A percentile compares a stretch with the other conserved stretches of the same genome.
phyloP scores from a whole-genome alignment of 2,329 filamentous ascomycete genomes.

The Ophiostoma sp. region DNA sequence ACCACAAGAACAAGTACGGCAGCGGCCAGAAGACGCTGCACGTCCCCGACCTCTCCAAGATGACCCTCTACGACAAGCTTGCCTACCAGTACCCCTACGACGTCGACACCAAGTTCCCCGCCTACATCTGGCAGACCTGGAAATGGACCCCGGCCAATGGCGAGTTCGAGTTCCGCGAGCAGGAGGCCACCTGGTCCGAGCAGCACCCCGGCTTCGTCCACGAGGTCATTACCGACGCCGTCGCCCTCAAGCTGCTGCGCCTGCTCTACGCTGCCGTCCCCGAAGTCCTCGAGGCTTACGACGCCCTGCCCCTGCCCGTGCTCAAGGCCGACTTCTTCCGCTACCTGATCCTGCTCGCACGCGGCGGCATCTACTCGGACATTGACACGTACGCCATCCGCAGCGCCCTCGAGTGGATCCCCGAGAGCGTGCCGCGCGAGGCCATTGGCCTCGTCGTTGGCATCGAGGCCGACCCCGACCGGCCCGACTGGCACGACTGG shows the following conservation, averaged over 20 bases:
- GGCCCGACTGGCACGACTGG: conserved; percentile 89
- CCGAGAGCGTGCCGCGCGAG: conserved; percentile 66
- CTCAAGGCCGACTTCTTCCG: conserved; percentile 76
- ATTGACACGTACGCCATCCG: conserved; percentile 87
- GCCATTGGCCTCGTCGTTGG: conserved; percentile 83
- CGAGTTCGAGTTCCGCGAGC: conserved; percentile 72
- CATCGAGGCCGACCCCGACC: conserved; percentile 93
- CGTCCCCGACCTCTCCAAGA: conserved; percentile 60
- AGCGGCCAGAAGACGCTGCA: conserved; percentile 56
- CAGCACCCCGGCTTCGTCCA: conserved; percentile 88
- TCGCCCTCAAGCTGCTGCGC: conserved; percentile 72
- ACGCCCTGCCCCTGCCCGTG: conserved; percentile 65
- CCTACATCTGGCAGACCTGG: conserved; percentile 99
- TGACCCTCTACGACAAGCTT: conserved; percentile 73
- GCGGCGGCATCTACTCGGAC: conserved; percentile 70
- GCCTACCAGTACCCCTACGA: conserved; percentile 94
- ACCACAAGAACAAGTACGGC: conserved; percentile 26
- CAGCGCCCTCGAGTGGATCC: conserved; percentile 83
- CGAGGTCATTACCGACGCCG: conserved; percentile 90
- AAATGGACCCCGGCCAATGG: conserved; percentile 74
- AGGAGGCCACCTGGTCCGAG: conserved; percentile 85
- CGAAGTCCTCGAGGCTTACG: conserved; percentile 72
- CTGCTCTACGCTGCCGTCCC: conserved; percentile 81
- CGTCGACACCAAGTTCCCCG: conserved; percentile 79
- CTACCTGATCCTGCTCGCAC: conserved; percentile 60